phyloP scores from a whole-genome alignment of 257 asterid genomes.

The Haberlea rhodopensis region DNA sequence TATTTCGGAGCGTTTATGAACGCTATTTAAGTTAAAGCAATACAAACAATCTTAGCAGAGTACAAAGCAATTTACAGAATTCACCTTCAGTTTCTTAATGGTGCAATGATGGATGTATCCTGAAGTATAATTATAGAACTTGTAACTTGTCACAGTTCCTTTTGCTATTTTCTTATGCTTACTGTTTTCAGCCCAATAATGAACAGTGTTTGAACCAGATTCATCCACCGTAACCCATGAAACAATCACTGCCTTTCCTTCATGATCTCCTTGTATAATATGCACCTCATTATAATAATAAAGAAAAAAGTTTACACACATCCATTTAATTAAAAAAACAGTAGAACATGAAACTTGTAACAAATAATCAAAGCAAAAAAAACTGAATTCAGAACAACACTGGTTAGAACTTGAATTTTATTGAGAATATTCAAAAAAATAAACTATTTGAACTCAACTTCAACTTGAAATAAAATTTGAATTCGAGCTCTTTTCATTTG shows the following conservation, averaged over 20 bases:
- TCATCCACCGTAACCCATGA: constrained; percentile 87
- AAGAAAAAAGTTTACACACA: too few species aligned
- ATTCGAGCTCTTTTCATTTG: background rate
- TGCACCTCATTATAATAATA: too few species aligned
- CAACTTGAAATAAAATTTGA: too few species aligned
- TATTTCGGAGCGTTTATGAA: background rate
- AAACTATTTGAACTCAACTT: too few species aligned
- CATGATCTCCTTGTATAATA: constrained; percentile 86
- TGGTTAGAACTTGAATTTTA: background rate
- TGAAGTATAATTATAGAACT: constrained; percentile 66
- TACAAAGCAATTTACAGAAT: background rate
- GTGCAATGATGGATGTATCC: constrained; percentile 79
- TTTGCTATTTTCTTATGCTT: constrained; percentile 34
- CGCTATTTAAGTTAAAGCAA: too few species aligned
- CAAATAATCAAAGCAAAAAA: background rate
- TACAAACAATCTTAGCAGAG: too few species aligned
- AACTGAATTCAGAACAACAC: background rate
- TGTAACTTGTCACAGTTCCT: constrained; percentile 49
- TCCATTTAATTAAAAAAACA: too few species aligned
- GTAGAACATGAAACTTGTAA: too few species aligned
- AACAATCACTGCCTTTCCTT: constrained; percentile 78
- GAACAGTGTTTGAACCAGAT: constrained; percentile 56
- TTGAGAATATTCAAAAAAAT: background rate
- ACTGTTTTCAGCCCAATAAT: constrained; percentile 59
- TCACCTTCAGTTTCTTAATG: constrained; percentile 53